Conservation (phyloP, 2,329 filamentous ascomycete genomes). For the Colletotrichum orbiculare region DNA sequence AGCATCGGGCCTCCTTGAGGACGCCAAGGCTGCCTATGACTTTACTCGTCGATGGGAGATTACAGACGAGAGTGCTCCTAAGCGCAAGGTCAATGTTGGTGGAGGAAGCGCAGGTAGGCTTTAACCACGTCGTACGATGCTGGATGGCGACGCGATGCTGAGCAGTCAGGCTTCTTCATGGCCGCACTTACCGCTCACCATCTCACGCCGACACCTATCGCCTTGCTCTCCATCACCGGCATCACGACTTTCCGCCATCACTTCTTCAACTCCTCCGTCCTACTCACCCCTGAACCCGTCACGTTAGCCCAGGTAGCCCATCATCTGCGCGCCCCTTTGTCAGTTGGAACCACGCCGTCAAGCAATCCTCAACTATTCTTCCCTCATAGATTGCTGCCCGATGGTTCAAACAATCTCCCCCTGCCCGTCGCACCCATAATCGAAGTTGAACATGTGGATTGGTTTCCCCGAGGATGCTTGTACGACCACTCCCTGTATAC, state of each 20-base stretch:
- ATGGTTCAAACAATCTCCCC: slow-evolving; percentile 41
- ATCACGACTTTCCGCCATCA: slow-evolving; percentile 49
- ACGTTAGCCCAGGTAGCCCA: slow-evolving; percentile 40
- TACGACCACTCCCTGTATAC: slow-evolving; percentile 49
- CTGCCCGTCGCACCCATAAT: neutral
- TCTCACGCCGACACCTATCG: slow-evolving; percentile 43
- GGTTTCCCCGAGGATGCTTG: slow-evolving; percentile 39
- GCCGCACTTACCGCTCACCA: slow-evolving; percentile 45
- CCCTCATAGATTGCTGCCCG: slow-evolving; percentile 41
- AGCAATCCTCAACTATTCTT: slow-evolving; percentile 39
- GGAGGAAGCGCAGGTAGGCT: slow-evolving; percentile 48
- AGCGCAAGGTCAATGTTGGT: slow-evolving; percentile 44
- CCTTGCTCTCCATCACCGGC: slow-evolving; percentile 48
- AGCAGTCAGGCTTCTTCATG: slow-evolving; percentile 44
- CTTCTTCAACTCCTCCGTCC: slow-evolving; percentile 49
- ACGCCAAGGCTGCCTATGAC: slow-evolving; percentile 45
- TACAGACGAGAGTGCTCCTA: neutral
- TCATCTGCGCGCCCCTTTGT: slow-evolving; percentile 40
- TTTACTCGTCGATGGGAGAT: slow-evolving; percentile 43
- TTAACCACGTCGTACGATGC: neutral
- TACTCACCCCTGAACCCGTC: slow-evolving; percentile 43
- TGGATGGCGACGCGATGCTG: neutral
- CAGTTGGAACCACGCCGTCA: slow-evolving; percentile 40
- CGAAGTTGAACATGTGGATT: slow-evolving; percentile 4
- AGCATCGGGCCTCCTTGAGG: slow-evolving; percentile 43